Evolutionary conservation across 371 early-diverging fungal species (phyloP), one percentile per base, ranked within the genome.

Genomic region (Chytridiales sp.): DNA sequence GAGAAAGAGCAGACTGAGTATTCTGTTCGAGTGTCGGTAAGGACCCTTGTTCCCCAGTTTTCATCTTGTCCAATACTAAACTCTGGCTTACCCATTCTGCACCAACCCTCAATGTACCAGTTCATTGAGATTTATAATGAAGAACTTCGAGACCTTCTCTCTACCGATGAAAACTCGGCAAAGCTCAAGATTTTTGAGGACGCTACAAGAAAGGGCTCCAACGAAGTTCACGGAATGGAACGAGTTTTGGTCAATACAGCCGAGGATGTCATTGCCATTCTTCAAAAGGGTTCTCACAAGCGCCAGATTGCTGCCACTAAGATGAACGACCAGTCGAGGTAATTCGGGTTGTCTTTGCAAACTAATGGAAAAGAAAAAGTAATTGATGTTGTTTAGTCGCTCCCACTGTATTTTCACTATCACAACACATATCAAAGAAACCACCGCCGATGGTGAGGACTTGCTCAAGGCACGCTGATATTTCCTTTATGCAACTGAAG

Each of bases 111-210:
- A 31, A 77, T 63, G 46, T 83, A 87, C 4, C 85, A 92, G 35
- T 95, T 89, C 74, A 72, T 96, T 5, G 99, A 99, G 69, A 83
- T 99, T 26, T 98, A 99, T 78, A 99, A 99, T 69, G 99, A 99
- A 72, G 78, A 85, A 43, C 65, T 86, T 6, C 76, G 75, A 29
- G 87, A 87, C 64, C 70, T 86, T 31, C 70, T 85, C 4, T 73
- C 73, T 1, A 40, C 66, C 21, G 73, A 71, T 13, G 76, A 73
- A 17, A 65, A 69, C 26, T 54, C 69, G 27, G 56, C 63, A 43
- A 82, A 82, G 36, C 85, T 89, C 30, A 85, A 83, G 59, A 80
- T 89, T 29, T 90, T 73, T 61, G 90, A 91, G 36, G 89, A 87
- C 43, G 74, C 81, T 17, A 75, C 70, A 21, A 76, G 76, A n/a